These are phyloP conservation scores for Ambrosiella xylebori DNA, from an alignment of 2,329 filamentous ascomycete genomes.

Conservation along the genomic window DNA sequence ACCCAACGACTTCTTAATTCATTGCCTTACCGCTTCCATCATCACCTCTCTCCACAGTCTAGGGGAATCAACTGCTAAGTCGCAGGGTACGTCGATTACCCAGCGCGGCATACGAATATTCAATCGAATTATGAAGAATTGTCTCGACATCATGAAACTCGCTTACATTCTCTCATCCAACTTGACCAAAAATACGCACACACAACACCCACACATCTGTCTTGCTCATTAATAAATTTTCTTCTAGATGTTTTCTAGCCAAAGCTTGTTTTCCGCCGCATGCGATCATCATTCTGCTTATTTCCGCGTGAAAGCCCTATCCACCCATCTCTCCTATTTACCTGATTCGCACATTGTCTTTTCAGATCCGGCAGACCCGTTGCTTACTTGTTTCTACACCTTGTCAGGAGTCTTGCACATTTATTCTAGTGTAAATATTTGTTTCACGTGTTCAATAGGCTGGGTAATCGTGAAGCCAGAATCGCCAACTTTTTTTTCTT, in stretches of 20 bases:
- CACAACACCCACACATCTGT: not conserved
- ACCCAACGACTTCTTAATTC: not conserved
- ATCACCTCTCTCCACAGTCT: not conserved
- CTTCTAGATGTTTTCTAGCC: not conserved
- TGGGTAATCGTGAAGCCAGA: too few relatives aligned
- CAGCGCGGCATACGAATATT: not conserved
- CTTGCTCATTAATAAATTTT: too few relatives aligned
- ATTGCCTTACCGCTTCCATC: too few relatives aligned
- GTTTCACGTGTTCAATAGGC: too few relatives aligned
- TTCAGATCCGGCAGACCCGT: too few relatives aligned
- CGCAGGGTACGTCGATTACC: not conserved
- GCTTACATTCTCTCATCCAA: not conserved
- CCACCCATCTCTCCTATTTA: not conserved
- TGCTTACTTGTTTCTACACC: too few relatives aligned
- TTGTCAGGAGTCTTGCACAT: too few relatives aligned
- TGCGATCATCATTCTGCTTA: not conserved
- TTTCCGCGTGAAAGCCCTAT: not conserved
- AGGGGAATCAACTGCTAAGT: not conserved
- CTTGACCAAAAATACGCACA: not conserved
- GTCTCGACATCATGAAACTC: not conserved
- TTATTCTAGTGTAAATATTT: too few relatives aligned
- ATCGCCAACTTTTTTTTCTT: too few relatives aligned
- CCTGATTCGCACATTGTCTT: not conserved
- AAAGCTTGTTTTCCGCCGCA: not conserved
- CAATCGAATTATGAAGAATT: not conserved